Conservation (phyloP, 2,329 filamentous ascomycete genomes). For the Calonectria hongkongensis region DNA sequence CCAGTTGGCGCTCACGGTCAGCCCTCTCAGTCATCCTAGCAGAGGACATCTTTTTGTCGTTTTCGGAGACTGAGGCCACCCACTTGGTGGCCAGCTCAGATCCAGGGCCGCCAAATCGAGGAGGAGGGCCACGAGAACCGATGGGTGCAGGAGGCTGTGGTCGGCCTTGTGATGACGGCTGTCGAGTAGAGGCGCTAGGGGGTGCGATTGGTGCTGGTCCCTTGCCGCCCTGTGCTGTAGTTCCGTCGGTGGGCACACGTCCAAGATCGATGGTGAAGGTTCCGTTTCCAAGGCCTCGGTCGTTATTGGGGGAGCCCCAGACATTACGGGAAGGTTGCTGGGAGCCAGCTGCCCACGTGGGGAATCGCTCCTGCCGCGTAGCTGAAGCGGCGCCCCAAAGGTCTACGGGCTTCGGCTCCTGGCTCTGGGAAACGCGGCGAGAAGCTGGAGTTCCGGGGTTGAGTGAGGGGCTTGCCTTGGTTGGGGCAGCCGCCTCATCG, state of each 20-base stretch:
- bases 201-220: slow-evolving; percentile 69
- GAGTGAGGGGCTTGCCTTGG: slow-evolving; percentile 44
- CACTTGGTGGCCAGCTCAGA: slow-evolving; percentile 64
- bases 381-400: slow-evolving; percentile 62
- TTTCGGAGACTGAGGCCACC: slow-evolving; percentile 65
- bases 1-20: slow-evolving; percentile 66
- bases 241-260: slow-evolving; percentile 63
- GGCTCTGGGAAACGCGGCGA: slow-evolving; percentile 58
- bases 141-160: slow-evolving; percentile 58
- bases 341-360: slow-evolving; percentile 68
- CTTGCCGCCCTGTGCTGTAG: slow-evolving; percentile 58
- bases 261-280: slow-evolving; percentile 81
- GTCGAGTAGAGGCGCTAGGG: slow-evolving; percentile 54
- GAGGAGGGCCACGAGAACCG: slow-evolving; percentile 56
- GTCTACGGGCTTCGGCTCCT: slow-evolving; percentile 58
- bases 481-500: slow-evolving; percentile 40
- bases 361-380: slow-evolving; percentile 68
- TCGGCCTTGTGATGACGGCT: slow-evolving; percentile 53
- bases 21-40: slow-evolving; percentile 62
- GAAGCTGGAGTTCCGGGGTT: slow-evolving; percentile 42
- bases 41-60: slow-evolving; percentile 67
- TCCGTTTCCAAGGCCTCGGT: slow-evolving; percentile 84
- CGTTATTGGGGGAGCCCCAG: slow-evolving; percentile 84
- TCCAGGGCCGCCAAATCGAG: slow-evolving; percentile 54
- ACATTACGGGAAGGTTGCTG: slow-evolving; percentile 75